Evolutionary conservation across 805 yeast genomes (phyloP).

Genomic region (Metschnikowia matae): DNA sequence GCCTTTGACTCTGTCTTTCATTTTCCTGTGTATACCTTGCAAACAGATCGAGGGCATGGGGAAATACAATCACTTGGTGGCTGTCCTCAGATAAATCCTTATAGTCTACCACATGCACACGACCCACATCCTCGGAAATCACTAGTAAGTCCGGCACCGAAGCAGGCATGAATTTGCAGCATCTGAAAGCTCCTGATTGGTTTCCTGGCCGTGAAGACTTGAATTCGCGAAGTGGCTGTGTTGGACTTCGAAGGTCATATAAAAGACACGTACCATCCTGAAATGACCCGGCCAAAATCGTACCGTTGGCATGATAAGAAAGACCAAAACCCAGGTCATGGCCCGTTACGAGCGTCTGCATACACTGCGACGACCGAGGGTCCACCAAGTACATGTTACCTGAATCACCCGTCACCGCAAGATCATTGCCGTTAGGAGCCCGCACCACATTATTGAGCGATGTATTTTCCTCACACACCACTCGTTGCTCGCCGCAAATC

Average conservation of each 20-base stretch:
- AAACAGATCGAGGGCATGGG: conserved; percentile 44
- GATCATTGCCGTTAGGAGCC: conserved; percentile 44
- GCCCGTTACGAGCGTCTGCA: conserved; percentile 46
- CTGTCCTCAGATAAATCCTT: conserved; percentile 45
- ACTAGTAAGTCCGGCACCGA: conserved; percentile 74
- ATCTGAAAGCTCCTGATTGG: conserved; percentile 64
- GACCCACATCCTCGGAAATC: conserved; percentile 78
- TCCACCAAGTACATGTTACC: conserved; percentile 58
- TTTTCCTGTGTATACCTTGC: conserved; percentile 19
- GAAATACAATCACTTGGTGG: conserved; percentile 64
- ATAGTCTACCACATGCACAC: conserved; percentile 81
- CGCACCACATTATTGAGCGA: conserved; percentile 70
- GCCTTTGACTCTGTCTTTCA: too few species aligned
- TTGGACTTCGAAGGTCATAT: conserved; percentile 67
- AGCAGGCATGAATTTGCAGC: conserved; percentile 47
- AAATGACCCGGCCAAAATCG: conserved; percentile 71
- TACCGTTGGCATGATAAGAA: conserved; percentile 71
- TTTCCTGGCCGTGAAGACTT: conserved; percentile 56
- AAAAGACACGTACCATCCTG: conserved; percentile 80
- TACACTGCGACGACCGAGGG: conserved; percentile 29
- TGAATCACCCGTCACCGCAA: conserved; percentile 72
- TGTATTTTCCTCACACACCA: conserved; percentile 49
- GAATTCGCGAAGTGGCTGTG: conserved; percentile 48
- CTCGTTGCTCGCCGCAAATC: conserved; percentile 35
- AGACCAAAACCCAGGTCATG: conserved; percentile 84